Evolutionary conservation across 306 rosid genomes (phyloP).

Genomic region (Dicorynia guianensis): DNA sequence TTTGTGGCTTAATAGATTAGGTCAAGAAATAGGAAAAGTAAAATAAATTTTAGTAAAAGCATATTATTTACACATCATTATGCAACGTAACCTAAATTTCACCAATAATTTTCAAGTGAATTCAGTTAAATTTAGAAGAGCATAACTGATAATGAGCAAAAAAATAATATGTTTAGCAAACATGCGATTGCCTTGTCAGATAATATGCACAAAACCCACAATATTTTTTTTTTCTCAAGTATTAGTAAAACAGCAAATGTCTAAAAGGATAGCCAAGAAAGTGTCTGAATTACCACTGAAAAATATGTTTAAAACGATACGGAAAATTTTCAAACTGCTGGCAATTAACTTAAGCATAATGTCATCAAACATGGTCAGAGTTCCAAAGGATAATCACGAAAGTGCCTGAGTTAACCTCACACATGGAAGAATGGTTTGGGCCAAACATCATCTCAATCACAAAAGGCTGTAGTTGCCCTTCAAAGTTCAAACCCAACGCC

Average conservation of each 20-base stretch:
- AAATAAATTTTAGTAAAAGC: too few species aligned
- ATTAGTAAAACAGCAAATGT: background rate
- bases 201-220: background rate
- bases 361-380: constrained; percentile 16
- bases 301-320: background rate
- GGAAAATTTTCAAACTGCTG: constrained; percentile 22
- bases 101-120: too few species aligned
- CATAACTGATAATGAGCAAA: too few species aligned
- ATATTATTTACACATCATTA: too few species aligned
- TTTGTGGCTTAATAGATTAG: too few species aligned
- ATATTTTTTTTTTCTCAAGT: background rate
- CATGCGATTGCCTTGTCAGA: background rate
- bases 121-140: too few species aligned
- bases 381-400: background rate
- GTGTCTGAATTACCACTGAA: background rate
- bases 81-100: too few species aligned
- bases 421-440: background rate
- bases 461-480: background rate
- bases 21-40: too few species aligned
- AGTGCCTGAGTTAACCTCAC: constrained; percentile 14
- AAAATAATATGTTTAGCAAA: background rate
- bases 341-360: constrained; percentile 12
- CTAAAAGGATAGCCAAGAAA: background rate
- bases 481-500: background rate
- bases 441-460: constrained; percentile 18